A percentile compares a stretch with the other conserved stretches of the same genome.
Conservation (phyloP, 768 basidiomycete genomes). For the Lactarius tabidus region DNA sequence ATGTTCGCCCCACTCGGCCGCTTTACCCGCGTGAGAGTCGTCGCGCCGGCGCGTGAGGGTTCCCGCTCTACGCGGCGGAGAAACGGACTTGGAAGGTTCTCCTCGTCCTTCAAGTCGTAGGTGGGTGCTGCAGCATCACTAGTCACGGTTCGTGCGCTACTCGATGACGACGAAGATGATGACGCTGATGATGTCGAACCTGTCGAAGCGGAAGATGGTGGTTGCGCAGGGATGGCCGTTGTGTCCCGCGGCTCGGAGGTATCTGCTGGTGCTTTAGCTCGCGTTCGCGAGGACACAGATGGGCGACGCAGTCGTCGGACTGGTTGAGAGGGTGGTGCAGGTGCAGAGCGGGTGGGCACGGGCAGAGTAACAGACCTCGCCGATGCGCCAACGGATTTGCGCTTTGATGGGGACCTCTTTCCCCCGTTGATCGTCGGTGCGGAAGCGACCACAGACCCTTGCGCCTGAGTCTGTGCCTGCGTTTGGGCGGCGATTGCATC, state of each 20-base stretch:
- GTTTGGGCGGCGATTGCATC: background rate
- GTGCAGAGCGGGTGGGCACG: conserved; percentile 27
- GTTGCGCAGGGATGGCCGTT: background rate
- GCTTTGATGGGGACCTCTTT: conserved; percentile 45
- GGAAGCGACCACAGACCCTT: background rate
- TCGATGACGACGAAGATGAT: background rate
- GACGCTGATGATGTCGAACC: background rate
- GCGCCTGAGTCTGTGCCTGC: background rate
- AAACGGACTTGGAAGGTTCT: conserved; percentile 84
- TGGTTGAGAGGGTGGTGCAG: conserved; percentile 5
- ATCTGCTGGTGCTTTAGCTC: background rate
- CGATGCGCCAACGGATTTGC: conserved; percentile 30
- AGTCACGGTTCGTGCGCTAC: conserved; percentile 1
- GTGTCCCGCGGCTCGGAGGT: background rate
- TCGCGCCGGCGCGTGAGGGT: conserved; percentile 19
- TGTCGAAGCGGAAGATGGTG: conserved; percentile 22
- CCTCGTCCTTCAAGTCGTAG: conserved; percentile 74
- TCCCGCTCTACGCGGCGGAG: conserved; percentile 53
- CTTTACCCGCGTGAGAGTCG: conserved; percentile 31
- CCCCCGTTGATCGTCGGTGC: background rate
- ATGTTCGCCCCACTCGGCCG: conserved; percentile 50
- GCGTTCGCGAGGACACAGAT: conserved; percentile 22
- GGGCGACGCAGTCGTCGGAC: conserved; percentile 32
- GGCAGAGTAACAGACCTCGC: conserved; percentile 15
- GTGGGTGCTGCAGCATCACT: background rate